These are phyloP conservation scores for Stygiomarasmius scandens DNA, from an alignment of 1,284 basidiomycete genomes.

Conservation along the genomic window DNA sequence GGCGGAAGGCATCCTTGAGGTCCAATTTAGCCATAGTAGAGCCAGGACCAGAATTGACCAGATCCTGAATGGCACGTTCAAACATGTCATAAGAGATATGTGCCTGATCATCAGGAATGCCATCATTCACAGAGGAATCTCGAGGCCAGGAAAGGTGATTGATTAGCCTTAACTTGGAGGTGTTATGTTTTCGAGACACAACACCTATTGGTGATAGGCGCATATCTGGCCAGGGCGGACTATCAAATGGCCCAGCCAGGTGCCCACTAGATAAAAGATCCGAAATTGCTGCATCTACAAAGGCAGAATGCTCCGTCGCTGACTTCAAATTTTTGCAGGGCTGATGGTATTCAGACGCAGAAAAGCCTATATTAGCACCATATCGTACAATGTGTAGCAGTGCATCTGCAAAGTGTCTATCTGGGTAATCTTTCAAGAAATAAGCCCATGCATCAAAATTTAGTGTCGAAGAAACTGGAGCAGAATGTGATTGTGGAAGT, in stretches of 20 bases:
- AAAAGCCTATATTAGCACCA: slow-evolving; percentile 9
- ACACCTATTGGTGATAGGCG: slow-evolving; percentile 31
- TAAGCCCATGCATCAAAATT: neutral
- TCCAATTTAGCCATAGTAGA: slow-evolving; percentile 41
- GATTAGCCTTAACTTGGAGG: slow-evolving; percentile 31
- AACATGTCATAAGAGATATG: slow-evolving; percentile 35
- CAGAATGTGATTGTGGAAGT: neutral
- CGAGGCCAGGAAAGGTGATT: slow-evolving; percentile 41
- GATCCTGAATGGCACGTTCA: slow-evolving; percentile 21
- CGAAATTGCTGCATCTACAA: neutral
- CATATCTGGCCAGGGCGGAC: slow-evolving; percentile 26
- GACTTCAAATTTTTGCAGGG: slow-evolving; percentile 2
- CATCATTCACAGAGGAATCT: slow-evolving; percentile 37
- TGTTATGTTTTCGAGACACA: slow-evolving; percentile 26
- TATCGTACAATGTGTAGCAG: slow-evolving; percentile 1
- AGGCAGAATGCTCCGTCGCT: neutral
- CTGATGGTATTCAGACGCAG: neutral
- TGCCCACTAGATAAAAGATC: slow-evolving; percentile 17
- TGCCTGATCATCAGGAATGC: slow-evolving; percentile 35
- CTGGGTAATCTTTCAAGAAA: neutral
- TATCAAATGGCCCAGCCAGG: slow-evolving; percentile 28
- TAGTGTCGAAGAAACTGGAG: neutral
- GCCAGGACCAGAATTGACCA: slow-evolving; percentile 26
- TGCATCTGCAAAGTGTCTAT: neutral
- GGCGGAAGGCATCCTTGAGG: slow-evolving; percentile 39